phyloP scores from a whole-genome alignment of 1,284 basidiomycete genomes.

The Xanthoconium separans region DNA sequence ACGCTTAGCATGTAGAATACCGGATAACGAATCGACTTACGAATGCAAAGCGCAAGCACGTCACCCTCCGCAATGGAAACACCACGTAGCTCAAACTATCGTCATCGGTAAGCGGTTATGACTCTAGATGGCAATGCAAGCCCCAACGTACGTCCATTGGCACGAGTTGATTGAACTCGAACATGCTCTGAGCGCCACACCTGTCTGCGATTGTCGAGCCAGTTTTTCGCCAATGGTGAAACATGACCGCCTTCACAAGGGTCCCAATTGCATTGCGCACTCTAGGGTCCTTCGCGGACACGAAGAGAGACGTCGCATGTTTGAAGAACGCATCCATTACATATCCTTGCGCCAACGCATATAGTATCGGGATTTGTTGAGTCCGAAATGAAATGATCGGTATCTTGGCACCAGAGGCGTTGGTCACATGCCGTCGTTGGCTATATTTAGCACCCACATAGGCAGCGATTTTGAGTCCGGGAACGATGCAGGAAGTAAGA shows the following conservation, averaged over 20 bases:
- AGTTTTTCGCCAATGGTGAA: neutral
- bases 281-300: neutral
- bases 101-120: neutral
- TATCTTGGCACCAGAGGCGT: neutral
- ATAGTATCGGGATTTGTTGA: neutral
- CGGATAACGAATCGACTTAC: neutral
- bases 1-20: neutral
- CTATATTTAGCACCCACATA: neutral
- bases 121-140: neutral
- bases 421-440: neutral
- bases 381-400: conserved; percentile 2
- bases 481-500: neutral
- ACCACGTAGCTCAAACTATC: neutral
- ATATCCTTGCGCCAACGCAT: neutral
- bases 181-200: neutral
- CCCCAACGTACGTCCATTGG: neutral
- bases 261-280: neutral
- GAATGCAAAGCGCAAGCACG: neutral
- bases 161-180: neutral
- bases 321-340: neutral
- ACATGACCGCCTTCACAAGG: neutral
- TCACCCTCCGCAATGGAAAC: conserved; percentile 2
- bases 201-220: neutral
- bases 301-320: neutral
- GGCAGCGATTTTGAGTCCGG: neutral